Base-by-base conservation (phyloP, 2,329 filamentous ascomycete species). In the Beauveria brongniartii region DNA sequence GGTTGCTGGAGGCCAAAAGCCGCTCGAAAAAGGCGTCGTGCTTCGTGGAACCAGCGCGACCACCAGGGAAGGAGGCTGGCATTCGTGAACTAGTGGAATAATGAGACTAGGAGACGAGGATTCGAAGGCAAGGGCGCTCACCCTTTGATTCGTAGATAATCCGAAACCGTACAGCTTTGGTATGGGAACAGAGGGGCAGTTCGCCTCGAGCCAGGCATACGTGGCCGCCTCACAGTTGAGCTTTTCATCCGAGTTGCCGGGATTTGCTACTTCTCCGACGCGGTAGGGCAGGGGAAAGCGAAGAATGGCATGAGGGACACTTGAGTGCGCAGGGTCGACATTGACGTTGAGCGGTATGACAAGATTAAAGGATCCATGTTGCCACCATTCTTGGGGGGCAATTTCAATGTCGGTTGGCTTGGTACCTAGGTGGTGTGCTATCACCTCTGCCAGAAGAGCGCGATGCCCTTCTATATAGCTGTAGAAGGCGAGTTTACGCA, bases 231-330 rank as follows among this genome's bases (percentile, higher is more conserved):
- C 75, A 62, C 68, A 68, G 20, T 69, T 63, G 3, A 78, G 34
- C 67, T 78, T 78, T 64, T 78, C 75, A 47, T 78, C 73, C 12
- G 69, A 69, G 54, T 72, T 77, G 10, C 74, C 75, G 8, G 64
- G 64, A n/a, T 73, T 10, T 26, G 48, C 61, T 18, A 57, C 59
- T 59, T 78, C 76, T 12, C 75, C 76, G 8, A 75, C 64, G 54
- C 72, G 72, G 64, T 71, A 71, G 40, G 71, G 71, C 62, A 74
- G 62, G 55, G 73, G 68, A 57, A 72, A 69, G 24, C 70, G 67
- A 46, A 72, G 64, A 16, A 69, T 60, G 26, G n/a, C 53, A 58
- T 28, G 10, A 8, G 58, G 58, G 5, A 48, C 5, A 28, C 8
- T 67, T 63, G 62, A 37, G 18, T 28, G 37, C 52, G 6, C 46